A percentile compares a stretch with the other conserved stretches of the same genome.
These are phyloP conservation scores for Russula virescens DNA, from an alignment of 768 basidiomycete species.

Conservation along the genomic window DNA sequence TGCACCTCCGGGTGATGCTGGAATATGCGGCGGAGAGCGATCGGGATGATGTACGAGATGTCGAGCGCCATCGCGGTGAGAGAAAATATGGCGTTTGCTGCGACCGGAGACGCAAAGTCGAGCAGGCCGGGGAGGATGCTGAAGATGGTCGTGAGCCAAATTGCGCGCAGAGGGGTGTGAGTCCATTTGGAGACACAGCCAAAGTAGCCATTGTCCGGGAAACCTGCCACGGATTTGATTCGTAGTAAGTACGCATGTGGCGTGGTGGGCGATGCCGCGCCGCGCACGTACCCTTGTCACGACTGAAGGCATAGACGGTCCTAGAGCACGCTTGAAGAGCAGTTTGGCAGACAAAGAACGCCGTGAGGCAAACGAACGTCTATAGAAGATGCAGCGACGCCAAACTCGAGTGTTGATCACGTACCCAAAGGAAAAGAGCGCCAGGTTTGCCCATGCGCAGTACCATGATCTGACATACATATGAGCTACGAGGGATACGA, in stretches of 20 bases:
- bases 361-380: constrained; percentile 76
- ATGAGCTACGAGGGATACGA: background rate
- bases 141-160: constrained; percentile 65
- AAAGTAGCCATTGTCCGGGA: constrained; percentile 77
- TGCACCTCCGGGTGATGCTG: constrained; percentile 72
- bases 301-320: constrained; percentile 79
- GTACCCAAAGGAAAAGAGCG: constrained; percentile 73
- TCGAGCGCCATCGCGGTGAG: constrained; percentile 76
- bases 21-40: constrained; percentile 63
- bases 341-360: constrained; percentile 79
- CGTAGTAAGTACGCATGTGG: background rate
- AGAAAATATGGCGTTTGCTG: constrained; percentile 77
- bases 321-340: constrained; percentile 80
- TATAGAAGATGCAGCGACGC: constrained; percentile 25
- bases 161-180: constrained; percentile 69
- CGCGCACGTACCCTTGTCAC: constrained; percentile 53
- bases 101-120: constrained; percentile 69
- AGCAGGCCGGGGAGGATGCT: constrained; percentile 67
- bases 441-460: constrained; percentile 72
- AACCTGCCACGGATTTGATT: constrained; percentile 35
- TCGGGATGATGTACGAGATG: constrained; percentile 77
- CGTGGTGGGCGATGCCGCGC: constrained; percentile 1
- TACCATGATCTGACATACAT: constrained; percentile 54
- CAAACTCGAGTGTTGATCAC: background rate
- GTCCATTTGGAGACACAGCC: constrained; percentile 58